Evolutionary conservation across 2,329 filamentous ascomycete species (phyloP).

Genomic region (Raffaelea ambrosiae): DNA sequence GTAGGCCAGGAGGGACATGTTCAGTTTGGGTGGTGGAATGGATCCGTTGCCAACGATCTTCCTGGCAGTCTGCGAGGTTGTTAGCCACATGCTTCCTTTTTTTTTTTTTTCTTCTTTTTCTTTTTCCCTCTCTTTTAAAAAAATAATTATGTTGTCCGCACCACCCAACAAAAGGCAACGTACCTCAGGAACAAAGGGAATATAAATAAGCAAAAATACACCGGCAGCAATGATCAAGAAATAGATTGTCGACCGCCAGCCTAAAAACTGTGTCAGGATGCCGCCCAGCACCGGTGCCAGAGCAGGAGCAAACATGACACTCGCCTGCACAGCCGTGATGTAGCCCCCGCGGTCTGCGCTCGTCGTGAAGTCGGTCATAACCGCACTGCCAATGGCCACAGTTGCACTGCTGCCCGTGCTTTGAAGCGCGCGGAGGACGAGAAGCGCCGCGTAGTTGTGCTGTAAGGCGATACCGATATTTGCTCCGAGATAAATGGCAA

Average conservation of each 20-base stretch:
- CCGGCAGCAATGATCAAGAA: constrained; percentile 37
- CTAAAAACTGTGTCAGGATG: constrained; percentile 38
- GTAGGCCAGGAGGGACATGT: constrained; percentile 12
- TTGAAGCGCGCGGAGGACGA: constrained; percentile 41
- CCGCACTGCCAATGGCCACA: constrained; percentile 40
- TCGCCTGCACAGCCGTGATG: constrained; percentile 37
- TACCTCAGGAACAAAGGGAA: constrained; percentile 15
- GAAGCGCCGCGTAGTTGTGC: constrained; percentile 31
- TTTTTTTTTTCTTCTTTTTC: background rate
- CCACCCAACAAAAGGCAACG: background rate
- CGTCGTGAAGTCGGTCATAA: constrained; percentile 40
- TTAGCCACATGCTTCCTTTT: background rate
- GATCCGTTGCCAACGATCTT: constrained; percentile 38
- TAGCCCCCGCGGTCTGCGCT: constrained; percentile 47
- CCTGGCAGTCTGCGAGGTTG: constrained; percentile 20
- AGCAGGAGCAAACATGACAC: constrained; percentile 30
- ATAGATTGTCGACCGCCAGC: constrained; percentile 49
- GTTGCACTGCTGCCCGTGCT: constrained; percentile 45
- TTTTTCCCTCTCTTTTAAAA: too few relatives aligned
- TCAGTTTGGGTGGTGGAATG: constrained; percentile 23
- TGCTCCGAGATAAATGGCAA: constrained; percentile 35
- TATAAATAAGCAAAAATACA: constrained; percentile 24
- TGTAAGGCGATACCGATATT: constrained; percentile 37
- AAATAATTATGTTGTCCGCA: too few relatives aligned
- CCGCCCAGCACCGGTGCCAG: constrained; percentile 45